Evolutionary conservation across 768 basidiomycete species (phyloP).

Genomic region (Cystobasidium tubakii): DNA sequence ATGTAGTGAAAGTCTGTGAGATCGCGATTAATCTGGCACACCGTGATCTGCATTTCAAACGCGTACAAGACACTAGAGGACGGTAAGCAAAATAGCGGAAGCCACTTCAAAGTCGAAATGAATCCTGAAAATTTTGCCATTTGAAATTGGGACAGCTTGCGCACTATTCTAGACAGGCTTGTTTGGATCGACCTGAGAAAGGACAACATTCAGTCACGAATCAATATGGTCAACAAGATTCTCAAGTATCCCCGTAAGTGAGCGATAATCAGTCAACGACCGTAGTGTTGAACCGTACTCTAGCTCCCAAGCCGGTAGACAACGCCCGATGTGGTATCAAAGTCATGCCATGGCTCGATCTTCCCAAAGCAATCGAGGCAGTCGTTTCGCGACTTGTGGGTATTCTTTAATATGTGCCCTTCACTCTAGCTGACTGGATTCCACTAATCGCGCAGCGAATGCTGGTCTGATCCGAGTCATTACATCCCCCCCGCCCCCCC

Average conservation of each 20-base stretch:
- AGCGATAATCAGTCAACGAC: not conserved
- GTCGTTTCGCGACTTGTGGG: not conserved
- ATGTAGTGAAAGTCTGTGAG: not conserved
- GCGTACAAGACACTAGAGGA: not conserved
- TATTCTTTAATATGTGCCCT: not conserved
- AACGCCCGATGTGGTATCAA: not conserved
- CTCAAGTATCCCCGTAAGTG: not conserved
- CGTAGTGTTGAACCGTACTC: not conserved
- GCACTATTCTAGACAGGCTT: not conserved
- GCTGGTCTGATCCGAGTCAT: no score
- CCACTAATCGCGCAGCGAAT: not conserved
- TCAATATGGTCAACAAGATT: not conserved
- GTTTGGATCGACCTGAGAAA: not conserved
- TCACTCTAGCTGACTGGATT: not conserved
- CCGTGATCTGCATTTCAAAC: not conserved
- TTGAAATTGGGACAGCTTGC: not conserved
- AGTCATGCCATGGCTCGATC: not conserved
- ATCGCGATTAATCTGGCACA: not conserved
- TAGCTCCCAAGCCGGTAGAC: slow-evolving; percentile 7
- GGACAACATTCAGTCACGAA: not conserved
- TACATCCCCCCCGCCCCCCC: no score
- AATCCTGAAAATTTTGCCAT: no score
- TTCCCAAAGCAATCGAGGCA: not conserved
- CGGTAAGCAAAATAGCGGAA: not conserved
- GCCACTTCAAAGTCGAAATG: no score